Evolutionary conservation across 176 grass and related monocot genomes (phyloP).

Genomic region (Carex myosuroides): DNA sequence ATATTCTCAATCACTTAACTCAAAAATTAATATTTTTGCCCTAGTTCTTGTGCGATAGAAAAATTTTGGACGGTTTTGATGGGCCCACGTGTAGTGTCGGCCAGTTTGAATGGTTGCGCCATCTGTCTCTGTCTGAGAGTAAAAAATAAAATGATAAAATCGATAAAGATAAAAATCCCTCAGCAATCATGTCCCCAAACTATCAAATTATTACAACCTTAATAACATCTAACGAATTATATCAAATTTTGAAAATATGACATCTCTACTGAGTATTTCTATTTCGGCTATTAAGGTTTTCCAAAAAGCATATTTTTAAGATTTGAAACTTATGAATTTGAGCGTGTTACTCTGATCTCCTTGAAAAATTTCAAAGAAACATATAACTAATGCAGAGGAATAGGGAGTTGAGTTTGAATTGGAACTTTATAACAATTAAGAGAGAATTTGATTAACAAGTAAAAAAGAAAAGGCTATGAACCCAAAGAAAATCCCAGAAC

Average conservation of each 20-base stretch:
- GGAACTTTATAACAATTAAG: not conserved
- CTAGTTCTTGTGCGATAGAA: too few relatives aligned
- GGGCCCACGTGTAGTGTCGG: not conserved
- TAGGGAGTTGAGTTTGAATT: not conserved
- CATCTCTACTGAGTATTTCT: not conserved
- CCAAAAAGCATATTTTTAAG: too few relatives aligned
- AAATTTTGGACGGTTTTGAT: not conserved
- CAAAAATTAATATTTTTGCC: too few relatives aligned
- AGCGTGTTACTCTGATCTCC: not conserved
- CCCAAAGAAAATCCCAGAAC: not conserved
- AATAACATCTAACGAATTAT: not conserved
- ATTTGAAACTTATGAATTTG: not conserved
- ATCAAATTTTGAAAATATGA: not conserved
- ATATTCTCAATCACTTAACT: too few relatives aligned
- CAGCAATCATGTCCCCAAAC: not conserved
- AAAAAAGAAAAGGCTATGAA: not conserved
- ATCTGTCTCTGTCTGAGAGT: not conserved
- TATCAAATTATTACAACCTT: not conserved
- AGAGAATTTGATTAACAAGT: not conserved
- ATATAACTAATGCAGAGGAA: not conserved
- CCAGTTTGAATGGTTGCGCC: not conserved
- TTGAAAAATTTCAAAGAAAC: not conserved
- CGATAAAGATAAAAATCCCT: constrained; percentile 7
- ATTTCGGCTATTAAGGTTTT: not conserved
- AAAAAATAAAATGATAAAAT: not conserved